Base-by-base conservation (phyloP, 2,329 filamentous ascomycete species). In the Passalora sequoiae region DNA sequence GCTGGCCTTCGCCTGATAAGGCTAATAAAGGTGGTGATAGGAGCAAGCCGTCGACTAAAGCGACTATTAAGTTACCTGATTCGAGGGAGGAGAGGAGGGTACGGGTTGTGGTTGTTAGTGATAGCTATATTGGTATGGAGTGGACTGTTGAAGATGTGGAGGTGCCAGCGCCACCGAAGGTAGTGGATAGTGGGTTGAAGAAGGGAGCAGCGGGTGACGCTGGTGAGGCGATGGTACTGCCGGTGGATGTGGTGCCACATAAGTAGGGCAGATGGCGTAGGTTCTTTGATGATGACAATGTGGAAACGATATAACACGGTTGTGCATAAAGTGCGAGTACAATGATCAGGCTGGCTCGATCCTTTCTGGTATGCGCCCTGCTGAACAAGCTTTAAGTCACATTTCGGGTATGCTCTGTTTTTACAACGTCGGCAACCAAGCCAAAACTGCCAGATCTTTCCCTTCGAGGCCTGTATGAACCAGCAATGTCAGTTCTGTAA, bases 121-220 rank as follows among this genome's bases (percentile, higher is more conserved):
- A 97, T 72, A 81, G 81, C 12, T 97, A 97, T 66, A 71, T 88
- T 24, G 87, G 85, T 0, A 79, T 97, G 74, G 69, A 73, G 54
- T 84, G 80, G 80, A 65, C 54, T 22, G 51, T 80, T 4, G 64
- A 68, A 13, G 70, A 68, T 3, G 66, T 81, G 6, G 73, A 76
- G 37, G 66, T 81, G 3, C 71, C 73, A 8, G 52, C 58, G 22
- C 43, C 49, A 21, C 60, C 60, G 2, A 57, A 43, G 49, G 58
- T 60, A 10, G 52, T 60, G 17, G 61, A 61, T 47, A 60, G 59
- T 44, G 61, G 54, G 33, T 22, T 53, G 43, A 62, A 64, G 51
- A 38, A 43, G 29, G 38, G 29, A 21, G 33, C 16, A 15, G 17
- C 12, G 7, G 15, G 24, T 38, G n/a, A n/a, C n/a, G n/a, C n/a